A percentile compares a stretch with the other conserved stretches of the same genome.
Conservation (phyloP, 2,329 filamentous ascomycete genomes). For the Trichothecium roseum region DNA sequence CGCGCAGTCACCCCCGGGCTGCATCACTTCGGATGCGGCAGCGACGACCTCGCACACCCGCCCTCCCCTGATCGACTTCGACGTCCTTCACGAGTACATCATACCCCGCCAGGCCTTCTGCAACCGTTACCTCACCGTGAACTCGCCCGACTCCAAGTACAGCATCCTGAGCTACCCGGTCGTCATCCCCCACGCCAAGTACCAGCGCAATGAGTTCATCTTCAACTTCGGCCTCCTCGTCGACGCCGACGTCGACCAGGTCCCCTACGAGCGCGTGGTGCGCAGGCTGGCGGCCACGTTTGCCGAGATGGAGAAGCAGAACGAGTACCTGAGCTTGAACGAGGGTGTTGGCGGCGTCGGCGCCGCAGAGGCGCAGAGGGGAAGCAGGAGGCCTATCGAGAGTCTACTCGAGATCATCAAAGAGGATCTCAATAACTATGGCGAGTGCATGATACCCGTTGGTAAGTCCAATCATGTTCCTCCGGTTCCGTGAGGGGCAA, state of each 20-base stretch:
- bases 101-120: conserved; percentile 93
- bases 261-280: conserved; percentile 75
- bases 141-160: conserved; percentile 58
- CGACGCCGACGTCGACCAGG: conserved; percentile 54
- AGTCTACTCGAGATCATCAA: conserved; percentile 71
- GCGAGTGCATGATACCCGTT: conserved; percentile 96
- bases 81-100: conserved; percentile 80
- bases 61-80: conserved; percentile 69
- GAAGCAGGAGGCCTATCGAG: conserved; percentile 59
- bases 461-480: conserved; percentile 40
- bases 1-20: conserved; percentile 51
- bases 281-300: conserved; percentile 77
- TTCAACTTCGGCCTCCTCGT: conserved; percentile 94
- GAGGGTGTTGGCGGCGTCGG: conserved; percentile 24
- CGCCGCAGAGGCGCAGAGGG: conserved; percentile 26
- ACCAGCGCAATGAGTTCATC: conserved; percentile 91
- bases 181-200: conserved; percentile 71
- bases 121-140: conserved; percentile 77
- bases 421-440: conserved; percentile 91
- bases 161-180: conserved; percentile 82
- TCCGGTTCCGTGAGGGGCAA: not conserved
- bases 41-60: conserved; percentile 10
- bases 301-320: conserved; percentile 85
- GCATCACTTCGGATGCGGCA: conserved; percentile 35
- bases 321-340: conserved; percentile 65